Evolutionary conservation across 2,329 filamentous ascomycete species (phyloP), one percentile per base, ranked within the genome.

Genomic region (Penicillium vulpinum): DNA sequence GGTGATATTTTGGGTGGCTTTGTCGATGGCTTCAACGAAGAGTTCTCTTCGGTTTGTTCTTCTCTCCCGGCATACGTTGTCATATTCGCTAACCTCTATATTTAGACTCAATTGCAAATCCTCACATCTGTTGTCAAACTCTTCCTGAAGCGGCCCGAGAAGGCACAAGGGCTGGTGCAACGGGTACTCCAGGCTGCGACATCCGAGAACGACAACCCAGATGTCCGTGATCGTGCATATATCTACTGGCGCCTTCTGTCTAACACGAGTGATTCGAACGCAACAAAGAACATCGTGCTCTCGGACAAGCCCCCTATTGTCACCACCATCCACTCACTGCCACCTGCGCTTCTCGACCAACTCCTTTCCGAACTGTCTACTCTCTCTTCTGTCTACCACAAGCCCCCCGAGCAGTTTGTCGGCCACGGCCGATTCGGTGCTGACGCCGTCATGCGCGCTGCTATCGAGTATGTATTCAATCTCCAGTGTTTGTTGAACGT

Each of bases 201-300:
- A 8, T 89, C 89, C 40, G 92, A 97, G 69, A 96, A 92, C 70
- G 94, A 99, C 74, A 99, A 99, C 72, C 93, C 94, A 0, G 94
- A 99, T 77, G 95, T 97, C 66, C 88, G 94, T 66, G 94, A 99
- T 75, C 86, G 94, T 76, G 94, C 94, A 54, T 99, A 97, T 72
- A 91, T 97, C 39, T 99, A 99, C 80, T 99, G 94, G 94, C 90
- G 94, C 72, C 81, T 99, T 49, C 81, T 99, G 9, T 97, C 94
- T 22, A 79, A 78, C 60, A 80, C 77, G 2, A 94, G 91, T 55
- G 93, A 97, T 71, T 86, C 93, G 29, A 88, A 94, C 62, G 84
- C 96, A 60, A 92, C 94, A 57, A 97, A 96, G 88, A 92, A 85
- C 67, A 91, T 99, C 65, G 87, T 99, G 41, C 85, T 99, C 35